These are phyloP conservation scores for Fusarium duplospermum DNA, from an alignment of 2,329 filamentous ascomycete genomes.

Conservation along the genomic window DNA sequence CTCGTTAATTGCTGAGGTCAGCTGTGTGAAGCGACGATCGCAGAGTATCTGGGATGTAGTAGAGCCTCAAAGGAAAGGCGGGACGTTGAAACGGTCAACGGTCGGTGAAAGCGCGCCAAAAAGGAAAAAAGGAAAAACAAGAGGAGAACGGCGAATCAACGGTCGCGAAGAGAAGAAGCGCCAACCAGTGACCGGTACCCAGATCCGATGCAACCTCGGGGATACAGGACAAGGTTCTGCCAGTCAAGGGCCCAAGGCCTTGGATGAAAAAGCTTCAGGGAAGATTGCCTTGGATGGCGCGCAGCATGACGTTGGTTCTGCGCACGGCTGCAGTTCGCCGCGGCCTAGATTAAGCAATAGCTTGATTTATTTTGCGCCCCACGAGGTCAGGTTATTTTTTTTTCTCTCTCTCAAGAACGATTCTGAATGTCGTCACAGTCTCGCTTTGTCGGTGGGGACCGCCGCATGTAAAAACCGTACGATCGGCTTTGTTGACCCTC, in stretches of 20 bases:
- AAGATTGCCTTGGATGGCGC: constrained; percentile 22
- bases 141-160: constrained; percentile 24
- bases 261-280: constrained; percentile 6
- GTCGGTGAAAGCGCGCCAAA: background rate
- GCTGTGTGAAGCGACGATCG: constrained; percentile 16
- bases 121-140: constrained; percentile 3
- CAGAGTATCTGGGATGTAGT: background rate
- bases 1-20: constrained; percentile 8
- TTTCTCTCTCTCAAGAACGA: background rate
- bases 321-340: constrained; percentile 25
- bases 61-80: constrained; percentile 13
- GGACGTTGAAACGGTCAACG: constrained; percentile 19
- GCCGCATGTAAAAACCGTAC: constrained; percentile 14
- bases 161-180: constrained; percentile 9
- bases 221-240: constrained; percentile 12
- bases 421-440: constrained; percentile 23
- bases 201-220: constrained; percentile 22
- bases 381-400: background rate
- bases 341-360: constrained; percentile 21
- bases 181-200: constrained; percentile 20
- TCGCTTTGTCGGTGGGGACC: constrained; percentile 22
- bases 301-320: constrained; percentile 26
- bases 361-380: background rate
- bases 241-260: constrained; percentile 3
- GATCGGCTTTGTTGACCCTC: constrained; percentile 26